Evolutionary conservation across 2,329 filamentous ascomycete genomes (phyloP).

Genomic region (Monilinia laxa): DNA sequence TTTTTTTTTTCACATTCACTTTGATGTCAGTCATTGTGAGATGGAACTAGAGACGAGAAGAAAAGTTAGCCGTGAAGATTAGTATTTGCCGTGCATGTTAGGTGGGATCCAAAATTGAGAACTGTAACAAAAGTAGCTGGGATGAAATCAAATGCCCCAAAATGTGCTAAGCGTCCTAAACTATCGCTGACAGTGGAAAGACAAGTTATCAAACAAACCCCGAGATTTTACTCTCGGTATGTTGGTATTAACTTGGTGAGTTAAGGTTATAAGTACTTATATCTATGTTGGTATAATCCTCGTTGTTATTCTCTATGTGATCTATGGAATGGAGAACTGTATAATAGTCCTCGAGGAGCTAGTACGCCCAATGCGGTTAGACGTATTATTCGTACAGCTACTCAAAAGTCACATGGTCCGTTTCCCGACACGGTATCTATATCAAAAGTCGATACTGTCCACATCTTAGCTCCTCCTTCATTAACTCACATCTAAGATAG

Average conservation of each 20-base stretch:
- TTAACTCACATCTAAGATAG: not conserved
- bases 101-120: not conserved
- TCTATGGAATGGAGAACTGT: too few relatives aligned
- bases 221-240: too few relatives aligned
- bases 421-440: too few relatives aligned
- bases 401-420: too few relatives aligned
- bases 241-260: too few relatives aligned
- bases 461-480: not conserved
- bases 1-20: not conserved
- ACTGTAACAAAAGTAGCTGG: not conserved
- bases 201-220: not conserved
- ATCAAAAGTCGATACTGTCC: not conserved
- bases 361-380: too few relatives aligned
- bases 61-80: too few relatives aligned
- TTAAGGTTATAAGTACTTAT: too few relatives aligned
- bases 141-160: not conserved
- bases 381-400: too few relatives aligned
- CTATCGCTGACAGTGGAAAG: not conserved
- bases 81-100: not conserved
- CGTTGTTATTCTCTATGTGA: too few relatives aligned
- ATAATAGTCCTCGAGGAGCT: too few relatives aligned
- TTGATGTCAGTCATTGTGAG: not conserved
- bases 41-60: not conserved
- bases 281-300: too few relatives aligned
- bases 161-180: not conserved